phyloP scores from a whole-genome alignment of 2,329 filamentous ascomycete genomes.

The Zelopaecilomyces penicillatus region DNA sequence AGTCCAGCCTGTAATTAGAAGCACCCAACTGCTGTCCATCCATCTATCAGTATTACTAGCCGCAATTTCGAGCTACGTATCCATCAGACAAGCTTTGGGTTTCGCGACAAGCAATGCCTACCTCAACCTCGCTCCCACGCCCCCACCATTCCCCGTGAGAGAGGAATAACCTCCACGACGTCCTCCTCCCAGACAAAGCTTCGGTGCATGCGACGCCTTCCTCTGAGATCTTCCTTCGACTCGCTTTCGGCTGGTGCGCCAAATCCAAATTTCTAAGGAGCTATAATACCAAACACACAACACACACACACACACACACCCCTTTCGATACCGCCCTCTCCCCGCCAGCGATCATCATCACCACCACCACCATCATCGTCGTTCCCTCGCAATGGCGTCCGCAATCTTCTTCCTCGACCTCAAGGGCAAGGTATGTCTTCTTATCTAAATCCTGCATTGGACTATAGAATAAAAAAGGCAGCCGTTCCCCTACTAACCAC shows the following conservation, averaged over 20 bases:
- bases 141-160: no score
- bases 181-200: no score
- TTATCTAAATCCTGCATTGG: background rate
- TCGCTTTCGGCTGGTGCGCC: no score
- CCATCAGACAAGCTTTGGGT: conserved; percentile 2
- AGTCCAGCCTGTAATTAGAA: no score
- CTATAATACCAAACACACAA: no score
- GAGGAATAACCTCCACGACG: no score
- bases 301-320: conserved; percentile 2
- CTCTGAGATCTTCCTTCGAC: no score
- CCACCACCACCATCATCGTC: conserved; percentile 17
- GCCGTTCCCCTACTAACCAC: background rate
- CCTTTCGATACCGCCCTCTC: conserved; percentile 16
- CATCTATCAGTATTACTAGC: no score
- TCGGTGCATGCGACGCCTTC: no score
- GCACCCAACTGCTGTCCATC: no score
- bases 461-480: background rate
- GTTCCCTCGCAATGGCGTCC: conserved; percentile 68
- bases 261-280: no score
- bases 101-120: conserved; percentile 5
- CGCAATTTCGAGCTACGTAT: conserved; percentile 5
- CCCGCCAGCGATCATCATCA: conserved; percentile 8
- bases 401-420: conserved; percentile 97
- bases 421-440: conserved; percentile 81
- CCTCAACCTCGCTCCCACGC: background rate